phyloP scores from a whole-genome alignment of 495 filamentous ascomycete genomes.

The Arthonia radiata region DNA sequence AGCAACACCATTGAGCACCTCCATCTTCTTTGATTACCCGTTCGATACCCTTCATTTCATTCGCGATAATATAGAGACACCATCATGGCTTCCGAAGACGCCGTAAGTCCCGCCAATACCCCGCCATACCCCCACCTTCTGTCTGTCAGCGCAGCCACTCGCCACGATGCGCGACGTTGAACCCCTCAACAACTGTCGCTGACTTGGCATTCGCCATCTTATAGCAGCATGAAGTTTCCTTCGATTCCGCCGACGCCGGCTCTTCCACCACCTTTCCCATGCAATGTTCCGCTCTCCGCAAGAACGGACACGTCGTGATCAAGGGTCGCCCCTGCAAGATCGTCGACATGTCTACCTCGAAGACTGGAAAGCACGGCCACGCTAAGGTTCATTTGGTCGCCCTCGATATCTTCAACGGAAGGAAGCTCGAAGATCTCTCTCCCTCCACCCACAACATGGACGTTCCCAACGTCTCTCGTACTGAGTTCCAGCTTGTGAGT shows the following conservation, averaged over 20 bases:
- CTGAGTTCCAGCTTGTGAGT: slow-evolving; percentile 84
- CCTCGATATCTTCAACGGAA: slow-evolving; percentile 96
- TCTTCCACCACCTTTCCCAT: slow-evolving; percentile 84
- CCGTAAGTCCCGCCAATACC: no score
- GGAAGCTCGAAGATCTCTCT: slow-evolving; percentile 98
- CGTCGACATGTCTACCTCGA: slow-evolving; percentile 98
- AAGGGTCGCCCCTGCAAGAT: slow-evolving; percentile 99
- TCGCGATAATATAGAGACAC: no score
- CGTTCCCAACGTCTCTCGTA: slow-evolving; percentile 72
- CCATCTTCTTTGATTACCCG: no score
- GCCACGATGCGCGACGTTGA: no score
- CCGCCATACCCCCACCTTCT: no score
- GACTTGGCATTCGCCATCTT: slow-evolving; percentile 6
- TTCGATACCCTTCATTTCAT: no score
- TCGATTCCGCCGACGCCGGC: slow-evolving; percentile 80
- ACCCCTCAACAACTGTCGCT: slow-evolving; percentile 1
- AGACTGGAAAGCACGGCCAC: slow-evolving; percentile 99
- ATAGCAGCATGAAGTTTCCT: slow-evolving; percentile 55
- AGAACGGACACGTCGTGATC: slow-evolving; percentile 96
- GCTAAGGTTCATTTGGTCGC: slow-evolving; percentile 97
- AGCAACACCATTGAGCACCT: no score
- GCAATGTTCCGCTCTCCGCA: slow-evolving; percentile 97
- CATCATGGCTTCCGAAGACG: no score
- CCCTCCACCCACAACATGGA: slow-evolving; percentile 99
- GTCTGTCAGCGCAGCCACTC: no score